These are phyloP conservation scores for Phytophthora crassamura DNA, from an alignment of 352 stramenopile species.

Conservation along the genomic window DNA sequence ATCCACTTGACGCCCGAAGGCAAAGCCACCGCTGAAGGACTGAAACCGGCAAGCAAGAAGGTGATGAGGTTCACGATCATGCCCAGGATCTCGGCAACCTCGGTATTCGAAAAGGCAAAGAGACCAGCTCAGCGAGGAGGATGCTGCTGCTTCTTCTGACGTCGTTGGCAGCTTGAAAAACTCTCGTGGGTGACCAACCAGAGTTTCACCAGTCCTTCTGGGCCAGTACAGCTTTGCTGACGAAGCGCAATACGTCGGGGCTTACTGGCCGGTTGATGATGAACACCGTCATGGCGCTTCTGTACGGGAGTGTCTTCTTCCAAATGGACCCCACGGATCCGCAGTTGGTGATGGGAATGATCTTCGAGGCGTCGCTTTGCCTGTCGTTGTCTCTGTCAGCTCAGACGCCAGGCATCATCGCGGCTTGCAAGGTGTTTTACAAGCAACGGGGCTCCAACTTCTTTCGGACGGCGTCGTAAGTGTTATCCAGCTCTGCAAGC, in stretches of 20 bases:
- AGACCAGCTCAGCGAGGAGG: slow-evolving; percentile 33
- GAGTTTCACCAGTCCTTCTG: slow-evolving; percentile 31
- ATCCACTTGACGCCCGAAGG: slow-evolving; percentile 28
- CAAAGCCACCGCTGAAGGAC: slow-evolving; percentile 41
- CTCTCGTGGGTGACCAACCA: neutral
- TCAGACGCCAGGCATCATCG: slow-evolving; percentile 22
- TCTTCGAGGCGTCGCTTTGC: slow-evolving; percentile 23
- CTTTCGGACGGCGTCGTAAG: slow-evolving; percentile 26
- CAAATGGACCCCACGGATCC: slow-evolving; percentile 21
- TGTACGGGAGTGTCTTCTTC: slow-evolving; percentile 33
- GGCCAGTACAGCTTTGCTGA: slow-evolving; percentile 17
- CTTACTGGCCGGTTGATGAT: slow-evolving; percentile 21
- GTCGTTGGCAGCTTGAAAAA: no score
- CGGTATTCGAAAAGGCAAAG: slow-evolving; percentile 35
- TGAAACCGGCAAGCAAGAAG: slow-evolving; percentile 43
- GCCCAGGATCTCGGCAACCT: slow-evolving; percentile 37
- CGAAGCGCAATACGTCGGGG: slow-evolving; percentile 17
- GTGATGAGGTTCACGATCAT: slow-evolving; percentile 43
- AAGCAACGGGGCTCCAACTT: slow-evolving; percentile 27
- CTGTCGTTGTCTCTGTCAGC: slow-evolving; percentile 19
- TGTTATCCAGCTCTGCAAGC: slow-evolving; percentile 19
- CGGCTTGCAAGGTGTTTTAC: slow-evolving; percentile 28
- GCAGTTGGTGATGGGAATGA: slow-evolving; percentile 22
- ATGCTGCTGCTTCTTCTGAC: no score
- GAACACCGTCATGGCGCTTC: slow-evolving; percentile 19